phyloP scores from a whole-genome alignment of 1,284 basidiomycete genomes.

The Schizophyllum amplum region DNA sequence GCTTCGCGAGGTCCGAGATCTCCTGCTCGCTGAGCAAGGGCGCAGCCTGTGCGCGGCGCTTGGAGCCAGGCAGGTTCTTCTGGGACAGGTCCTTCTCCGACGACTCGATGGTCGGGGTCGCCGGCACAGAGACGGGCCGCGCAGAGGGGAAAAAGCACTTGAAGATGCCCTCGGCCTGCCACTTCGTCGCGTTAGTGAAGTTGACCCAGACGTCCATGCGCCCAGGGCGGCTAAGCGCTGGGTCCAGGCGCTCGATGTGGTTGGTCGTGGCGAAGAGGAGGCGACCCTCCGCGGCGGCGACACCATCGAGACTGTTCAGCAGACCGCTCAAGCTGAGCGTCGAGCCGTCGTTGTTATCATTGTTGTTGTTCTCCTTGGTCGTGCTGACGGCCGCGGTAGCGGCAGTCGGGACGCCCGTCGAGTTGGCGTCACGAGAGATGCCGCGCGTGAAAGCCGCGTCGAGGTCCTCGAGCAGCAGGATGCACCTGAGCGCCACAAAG shows the following conservation, averaged over 20 bases:
- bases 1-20: slow-evolving; percentile 65
- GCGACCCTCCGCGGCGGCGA: slow-evolving; percentile 77
- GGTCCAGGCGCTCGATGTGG: slow-evolving; percentile 80
- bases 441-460: slow-evolving; percentile 82
- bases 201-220: slow-evolving; percentile 87
- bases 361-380: slow-evolving; percentile 21
- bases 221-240: slow-evolving; percentile 71
- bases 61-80: slow-evolving; percentile 58
- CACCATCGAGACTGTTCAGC: slow-evolving; percentile 79
- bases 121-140: slow-evolving; percentile 20
- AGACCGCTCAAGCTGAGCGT: slow-evolving; percentile 76
- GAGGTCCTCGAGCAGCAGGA: slow-evolving; percentile 81
- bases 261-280: slow-evolving; percentile 79
- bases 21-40: slow-evolving; percentile 66
- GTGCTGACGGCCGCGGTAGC: slow-evolving; percentile 28
- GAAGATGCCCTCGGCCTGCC: slow-evolving; percentile 85
- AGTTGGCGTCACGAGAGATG: slow-evolving; percentile 68
- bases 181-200: slow-evolving; percentile 79
- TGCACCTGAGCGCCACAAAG: slow-evolving; percentile 45
- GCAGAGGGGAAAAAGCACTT: slow-evolving; percentile 84
- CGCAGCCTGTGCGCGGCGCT: slow-evolving; percentile 56
- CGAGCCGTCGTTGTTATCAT: slow-evolving; percentile 55
- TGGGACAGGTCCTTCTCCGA: slow-evolving; percentile 44
- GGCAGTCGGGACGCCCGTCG: slow-evolving; percentile 60
- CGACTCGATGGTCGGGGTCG: slow-evolving; percentile 20